Conservation (phyloP, 345 rosid genomes). For the Acer saccharum region DNA sequence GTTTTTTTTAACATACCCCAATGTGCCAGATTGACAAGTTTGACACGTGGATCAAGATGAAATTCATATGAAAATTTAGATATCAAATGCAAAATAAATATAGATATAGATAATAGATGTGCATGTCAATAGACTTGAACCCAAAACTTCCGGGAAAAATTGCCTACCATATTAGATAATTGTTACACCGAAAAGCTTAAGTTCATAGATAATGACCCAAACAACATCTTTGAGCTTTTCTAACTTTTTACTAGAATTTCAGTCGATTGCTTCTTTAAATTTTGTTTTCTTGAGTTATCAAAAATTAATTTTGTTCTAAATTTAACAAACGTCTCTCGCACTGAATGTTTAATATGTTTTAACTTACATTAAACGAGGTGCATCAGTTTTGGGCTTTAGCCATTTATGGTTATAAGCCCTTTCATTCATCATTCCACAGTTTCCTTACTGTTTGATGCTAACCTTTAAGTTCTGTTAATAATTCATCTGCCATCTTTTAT, state of each 20-base stretch:
- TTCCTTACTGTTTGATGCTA: constrained; percentile 1
- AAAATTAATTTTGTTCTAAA: not conserved
- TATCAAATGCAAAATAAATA: not conserved
- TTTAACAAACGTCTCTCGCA: too few species aligned
- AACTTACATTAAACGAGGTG: not conserved
- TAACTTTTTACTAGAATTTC: not conserved
- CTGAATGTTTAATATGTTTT: not conserved
- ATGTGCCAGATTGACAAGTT: not conserved
- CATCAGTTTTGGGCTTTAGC: not conserved
- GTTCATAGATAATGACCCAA: not conserved
- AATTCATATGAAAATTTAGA: not conserved
- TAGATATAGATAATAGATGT: not conserved
- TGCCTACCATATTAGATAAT: not conserved
- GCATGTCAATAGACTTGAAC: not conserved
- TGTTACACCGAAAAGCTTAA: not conserved
- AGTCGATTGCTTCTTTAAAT: not conserved
- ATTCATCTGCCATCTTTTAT: not conserved
- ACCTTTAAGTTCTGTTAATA: not conserved
- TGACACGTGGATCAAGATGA: not conserved
- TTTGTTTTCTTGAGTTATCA: not conserved
- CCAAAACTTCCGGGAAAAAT: not conserved
- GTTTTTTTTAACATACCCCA: not conserved
- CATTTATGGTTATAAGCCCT: not conserved
- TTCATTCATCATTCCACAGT: not conserved
- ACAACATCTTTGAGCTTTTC: not conserved